Evolutionary conservation across 2,329 filamentous ascomycete genomes (phyloP), one percentile per base, ranked within the genome.

Genomic region (Claviceps digitariae): DNA sequence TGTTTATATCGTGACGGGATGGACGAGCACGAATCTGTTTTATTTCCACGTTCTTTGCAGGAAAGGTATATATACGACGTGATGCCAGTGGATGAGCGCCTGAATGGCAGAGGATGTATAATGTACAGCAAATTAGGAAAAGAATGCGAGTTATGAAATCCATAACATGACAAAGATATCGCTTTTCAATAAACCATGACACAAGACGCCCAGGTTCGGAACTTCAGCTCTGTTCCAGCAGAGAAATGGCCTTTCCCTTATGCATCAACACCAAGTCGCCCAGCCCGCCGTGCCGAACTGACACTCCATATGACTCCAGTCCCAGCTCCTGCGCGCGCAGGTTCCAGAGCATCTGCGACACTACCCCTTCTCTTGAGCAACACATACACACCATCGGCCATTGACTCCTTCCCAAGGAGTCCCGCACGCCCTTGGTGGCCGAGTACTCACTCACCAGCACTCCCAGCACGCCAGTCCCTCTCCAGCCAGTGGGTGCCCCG

Each of bases 361-460:
- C 64, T 8, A 63, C 63, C 0, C 86, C 86, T 2, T 76, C 73
- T 17, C 61, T 61, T 1, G 76, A 76, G 55, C 86, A 81, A 53
- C 78, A 79, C 27, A 87, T 67, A 61, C 82, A 94, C 0, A 83
- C 82, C 74, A 95, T 78, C 1, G 89, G 86, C 71, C 78, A 82
- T 40, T 71, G 67, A 62, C 84, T 86, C 54, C 80, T 72, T 4
- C 76, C 76, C 58, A 96, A 63, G 25, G 87, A 82, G 48, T 89
- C 82, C 54, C 87, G 72, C 3, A 94, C 82, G 1, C 90, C 91
- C 62, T 81, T 86, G 0, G 90, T 95, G 34, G 89, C 86, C 52
- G 81, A 74, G 56, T 77, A 74, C 57, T 83, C 81, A 3, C 81
- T 78, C 25, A 86, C 84, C 52, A 96, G 68, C 17, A 95, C 62